Evolutionary conservation across 768 basidiomycete genomes (phyloP).

Genomic region (Dendrothele bispora): DNA sequence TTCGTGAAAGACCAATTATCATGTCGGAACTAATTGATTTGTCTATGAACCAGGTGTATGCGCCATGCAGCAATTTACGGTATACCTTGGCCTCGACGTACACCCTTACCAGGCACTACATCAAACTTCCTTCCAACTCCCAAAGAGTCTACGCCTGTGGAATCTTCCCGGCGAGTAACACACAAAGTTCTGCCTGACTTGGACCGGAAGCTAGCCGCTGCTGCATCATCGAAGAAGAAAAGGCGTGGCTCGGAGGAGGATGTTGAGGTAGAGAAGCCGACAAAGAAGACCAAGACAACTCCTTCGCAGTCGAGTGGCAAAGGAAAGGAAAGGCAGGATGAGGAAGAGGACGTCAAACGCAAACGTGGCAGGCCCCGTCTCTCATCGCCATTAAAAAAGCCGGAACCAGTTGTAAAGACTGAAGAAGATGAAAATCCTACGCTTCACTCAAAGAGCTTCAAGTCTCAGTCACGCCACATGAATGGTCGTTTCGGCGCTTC

Average conservation of each 20-base stretch:
- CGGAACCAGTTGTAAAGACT: not conserved
- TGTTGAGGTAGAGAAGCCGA: not conserved
- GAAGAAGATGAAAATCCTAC: conserved; percentile 4
- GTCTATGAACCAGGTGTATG: conserved; percentile 53
- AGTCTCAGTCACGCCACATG: conserved; percentile 3
- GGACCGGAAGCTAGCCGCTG: conserved; percentile 55
- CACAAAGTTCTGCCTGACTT: conserved; percentile 49
- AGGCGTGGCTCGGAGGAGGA: not conserved
- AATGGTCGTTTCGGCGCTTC: conserved; percentile 5
- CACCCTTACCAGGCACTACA: conserved; percentile 45
- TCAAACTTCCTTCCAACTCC: conserved; percentile 43
- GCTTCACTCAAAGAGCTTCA: conserved; percentile 4
- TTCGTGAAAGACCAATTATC: conserved; percentile 10
- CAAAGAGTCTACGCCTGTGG: conserved; percentile 48
- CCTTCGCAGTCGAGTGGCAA: not conserved
- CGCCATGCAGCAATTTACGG: conserved; percentile 80
- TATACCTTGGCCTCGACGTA: conserved; percentile 67
- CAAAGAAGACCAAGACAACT: not conserved
- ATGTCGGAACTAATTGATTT: conserved; percentile 8
- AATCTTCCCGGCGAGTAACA: conserved; percentile 46
- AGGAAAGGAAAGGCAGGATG: not conserved
- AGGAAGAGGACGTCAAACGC: conserved; percentile 4
- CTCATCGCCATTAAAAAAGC: not conserved
- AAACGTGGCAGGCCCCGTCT: conserved; percentile 7
- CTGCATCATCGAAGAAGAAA: conserved; percentile 19